phyloP scores from a whole-genome alignment of 805 yeast species.

The Candida qinlingensis region DNA sequence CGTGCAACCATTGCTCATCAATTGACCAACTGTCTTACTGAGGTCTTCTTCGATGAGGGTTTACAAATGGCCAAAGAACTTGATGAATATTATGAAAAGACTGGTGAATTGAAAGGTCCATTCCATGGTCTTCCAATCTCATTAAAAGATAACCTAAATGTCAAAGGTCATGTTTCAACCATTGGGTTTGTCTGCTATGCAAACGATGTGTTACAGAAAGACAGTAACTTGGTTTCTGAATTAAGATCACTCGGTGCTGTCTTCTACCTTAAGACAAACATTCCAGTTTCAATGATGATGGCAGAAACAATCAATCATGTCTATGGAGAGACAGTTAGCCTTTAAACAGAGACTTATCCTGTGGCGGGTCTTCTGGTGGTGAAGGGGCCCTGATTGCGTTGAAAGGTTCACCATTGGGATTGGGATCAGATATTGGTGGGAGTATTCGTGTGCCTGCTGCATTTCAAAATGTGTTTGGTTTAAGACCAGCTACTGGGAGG shows the following conservation, averaged over 20 bases:
- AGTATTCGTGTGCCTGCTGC: constrained; percentile 44
- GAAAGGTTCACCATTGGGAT: constrained; percentile 42
- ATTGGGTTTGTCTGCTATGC: too few relatives aligned
- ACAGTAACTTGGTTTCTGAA: constrained; percentile 34
- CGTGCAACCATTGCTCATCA: constrained; percentile 57
- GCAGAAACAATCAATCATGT: constrained; percentile 41
- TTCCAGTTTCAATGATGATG: constrained; percentile 46
- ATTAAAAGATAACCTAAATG: constrained; percentile 38
- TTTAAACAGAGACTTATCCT: constrained; percentile 34
- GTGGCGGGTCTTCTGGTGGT: constrained; percentile 54
- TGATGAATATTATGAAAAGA: constrained; percentile 42
- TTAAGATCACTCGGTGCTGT: constrained; percentile 46
- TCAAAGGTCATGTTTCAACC: constrained; percentile 13
- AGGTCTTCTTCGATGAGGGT: constrained; percentile 50
- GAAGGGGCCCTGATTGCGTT: constrained; percentile 43
- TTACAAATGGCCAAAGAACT: constrained; percentile 47
- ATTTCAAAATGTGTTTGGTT: constrained; percentile 34
- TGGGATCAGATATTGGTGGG: constrained; percentile 55
- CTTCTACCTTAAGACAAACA: constrained; percentile 48
- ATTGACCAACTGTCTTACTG: constrained; percentile 32
- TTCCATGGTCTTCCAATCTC: constrained; percentile 67
- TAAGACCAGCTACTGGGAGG: constrained; percentile 43
- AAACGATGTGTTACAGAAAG: constrained; percentile 14
- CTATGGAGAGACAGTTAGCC: constrained; percentile 45
- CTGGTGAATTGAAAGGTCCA: constrained; percentile 55